phyloP scores from a whole-genome alignment of 1,139 yeast species.

The Geotrichum reessii region DNA sequence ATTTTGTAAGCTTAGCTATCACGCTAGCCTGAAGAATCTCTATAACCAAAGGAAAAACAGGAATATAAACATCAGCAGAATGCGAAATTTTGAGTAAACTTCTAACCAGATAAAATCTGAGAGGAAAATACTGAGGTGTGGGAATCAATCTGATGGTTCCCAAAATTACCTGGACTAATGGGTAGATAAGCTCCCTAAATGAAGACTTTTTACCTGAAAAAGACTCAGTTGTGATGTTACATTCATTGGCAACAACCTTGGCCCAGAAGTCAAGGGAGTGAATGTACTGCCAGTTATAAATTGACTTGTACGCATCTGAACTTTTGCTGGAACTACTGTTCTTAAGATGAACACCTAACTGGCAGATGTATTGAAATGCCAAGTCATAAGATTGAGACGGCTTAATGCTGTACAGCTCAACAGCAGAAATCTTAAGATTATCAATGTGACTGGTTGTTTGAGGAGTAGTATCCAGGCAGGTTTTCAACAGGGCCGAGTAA shows the following conservation, averaged over 20 bases:
- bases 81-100: constrained; percentile 79
- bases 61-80: constrained; percentile 84
- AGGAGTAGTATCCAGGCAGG: constrained; percentile 72
- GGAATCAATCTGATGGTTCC: constrained; percentile 89
- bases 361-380: constrained; percentile 90
- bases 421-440: constrained; percentile 77
- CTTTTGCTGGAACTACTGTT: constrained; percentile 68
- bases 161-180: constrained; percentile 89
- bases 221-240: constrained; percentile 46
- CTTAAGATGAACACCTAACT: constrained; percentile 86
- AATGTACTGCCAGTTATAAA: constrained; percentile 95
- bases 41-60: constrained; percentile 75
- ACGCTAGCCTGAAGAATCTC: constrained; percentile 83
- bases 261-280: constrained; percentile 98
- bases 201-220: constrained; percentile 48
- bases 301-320: constrained; percentile 47
- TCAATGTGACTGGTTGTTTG: constrained; percentile 84
- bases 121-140: constrained; percentile 89
- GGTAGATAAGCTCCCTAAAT: constrained; percentile 82
- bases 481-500: constrained; percentile 74
- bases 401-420: constrained; percentile 74
- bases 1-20: constrained; percentile 60
- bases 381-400: constrained; percentile 69
- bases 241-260: constrained; percentile 66
- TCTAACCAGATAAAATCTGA: constrained; percentile 81